Percentiles rank a stretch among this genome's conserved stretches.
Evolutionary conservation across 768 basidiomycete genomes (phyloP).

Genomic region (Pleurotus salmoneostramineus): DNA sequence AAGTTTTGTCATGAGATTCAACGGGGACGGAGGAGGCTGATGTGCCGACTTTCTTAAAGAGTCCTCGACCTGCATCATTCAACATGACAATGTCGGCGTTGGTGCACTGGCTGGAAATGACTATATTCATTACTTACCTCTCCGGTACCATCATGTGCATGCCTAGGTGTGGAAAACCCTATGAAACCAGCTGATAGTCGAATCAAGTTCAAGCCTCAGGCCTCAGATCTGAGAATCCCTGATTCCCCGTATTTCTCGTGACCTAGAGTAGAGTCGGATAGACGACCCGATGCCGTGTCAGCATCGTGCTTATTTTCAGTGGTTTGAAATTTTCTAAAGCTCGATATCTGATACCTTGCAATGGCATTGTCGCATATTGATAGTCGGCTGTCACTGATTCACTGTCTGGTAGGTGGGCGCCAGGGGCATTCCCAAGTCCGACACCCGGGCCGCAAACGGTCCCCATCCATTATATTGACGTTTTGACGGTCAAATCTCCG

Average conservation of each 20-base stretch:
- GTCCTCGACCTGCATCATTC: background rate
- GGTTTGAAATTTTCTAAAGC: background rate
- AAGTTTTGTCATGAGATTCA: background rate
- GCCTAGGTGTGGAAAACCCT: background rate
- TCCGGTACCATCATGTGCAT: background rate
- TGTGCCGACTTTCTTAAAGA: background rate
- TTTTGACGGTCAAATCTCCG: no score
- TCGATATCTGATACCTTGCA: background rate
- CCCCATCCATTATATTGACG: no score
- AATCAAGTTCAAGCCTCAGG: background rate
- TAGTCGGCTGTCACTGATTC: background rate
- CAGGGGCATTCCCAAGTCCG: background rate
- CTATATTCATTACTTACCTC: background rate
- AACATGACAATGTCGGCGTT: background rate
- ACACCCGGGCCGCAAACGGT: no score
- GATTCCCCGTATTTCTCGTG: background rate
- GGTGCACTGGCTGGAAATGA: background rate
- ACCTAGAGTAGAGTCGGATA: no score
- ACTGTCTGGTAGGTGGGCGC: background rate
- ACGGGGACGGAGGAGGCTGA: background rate
- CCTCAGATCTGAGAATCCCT: background rate
- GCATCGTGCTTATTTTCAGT: background rate
- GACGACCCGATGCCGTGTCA: background rate
- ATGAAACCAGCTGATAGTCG: background rate
- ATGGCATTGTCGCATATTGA: background rate